Percentiles rank a stretch among this genome's conserved stretches.
Conservation (phyloP, 108 stramenopile genomes). For the Phaeodactylum tricornutum region DNA sequence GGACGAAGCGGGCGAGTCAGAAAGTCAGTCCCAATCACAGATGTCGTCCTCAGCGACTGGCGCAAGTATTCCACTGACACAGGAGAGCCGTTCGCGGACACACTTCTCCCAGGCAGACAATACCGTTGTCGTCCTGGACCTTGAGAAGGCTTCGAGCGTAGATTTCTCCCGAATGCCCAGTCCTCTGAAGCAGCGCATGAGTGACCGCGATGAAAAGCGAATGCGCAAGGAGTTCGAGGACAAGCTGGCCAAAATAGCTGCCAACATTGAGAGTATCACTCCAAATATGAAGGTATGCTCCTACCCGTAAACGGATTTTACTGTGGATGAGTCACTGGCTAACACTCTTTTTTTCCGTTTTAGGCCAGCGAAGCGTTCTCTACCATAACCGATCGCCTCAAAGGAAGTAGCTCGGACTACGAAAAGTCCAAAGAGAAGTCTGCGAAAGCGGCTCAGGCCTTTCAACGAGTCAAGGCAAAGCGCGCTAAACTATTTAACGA, state of each 20-base stretch:
- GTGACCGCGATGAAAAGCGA: constrained; percentile 61
- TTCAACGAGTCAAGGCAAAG: constrained; percentile 63
- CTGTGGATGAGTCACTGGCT: neutral
- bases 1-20: constrained; percentile 32
- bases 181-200: constrained; percentile 45
- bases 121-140: constrained; percentile 69
- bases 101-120: constrained; percentile 77
- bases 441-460: constrained; percentile 60
- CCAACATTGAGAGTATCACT: constrained; percentile 81
- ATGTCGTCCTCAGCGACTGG: constrained; percentile 11
- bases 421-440: constrained; percentile 62
- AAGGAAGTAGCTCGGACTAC: constrained; percentile 69
- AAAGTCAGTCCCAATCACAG: constrained; percentile 22
- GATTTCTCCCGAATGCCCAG: constrained; percentile 66
- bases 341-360: neutral
- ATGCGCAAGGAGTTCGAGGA: constrained; percentile 73
- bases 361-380: constrained; percentile 83
- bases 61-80: constrained; percentile 43
- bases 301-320: neutral
- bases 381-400: constrained; percentile 53
- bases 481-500: constrained; percentile 75
- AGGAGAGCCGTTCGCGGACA: constrained; percentile 35
- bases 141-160: constrained; percentile 49
- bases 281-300: constrained; percentile 90
- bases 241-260: constrained; percentile 47